phyloP scores from a whole-genome alignment of 2,329 filamentous ascomycete species.

The Clonostachys byssicola region DNA sequence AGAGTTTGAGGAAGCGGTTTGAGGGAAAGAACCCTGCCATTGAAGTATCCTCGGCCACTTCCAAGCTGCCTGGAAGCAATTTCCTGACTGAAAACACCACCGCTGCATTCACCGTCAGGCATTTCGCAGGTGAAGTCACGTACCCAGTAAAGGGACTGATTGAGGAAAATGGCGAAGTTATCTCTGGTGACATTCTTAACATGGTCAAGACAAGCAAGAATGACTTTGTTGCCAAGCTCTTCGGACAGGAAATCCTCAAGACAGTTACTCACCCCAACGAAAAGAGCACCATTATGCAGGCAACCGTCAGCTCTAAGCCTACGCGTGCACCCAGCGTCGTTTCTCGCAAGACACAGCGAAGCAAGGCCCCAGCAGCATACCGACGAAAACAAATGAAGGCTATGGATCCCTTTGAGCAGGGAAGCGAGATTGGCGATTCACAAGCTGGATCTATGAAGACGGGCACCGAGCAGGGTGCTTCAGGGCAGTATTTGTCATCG shows the following conservation, averaged over 20 bases:
- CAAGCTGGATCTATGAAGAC: constrained; percentile 35
- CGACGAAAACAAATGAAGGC: constrained; percentile 35
- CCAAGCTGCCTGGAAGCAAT: constrained; percentile 81
- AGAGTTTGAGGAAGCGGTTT: constrained; percentile 88
- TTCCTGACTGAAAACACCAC: constrained; percentile 79
- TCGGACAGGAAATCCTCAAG: constrained; percentile 92
- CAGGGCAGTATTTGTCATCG: constrained; percentile 85
- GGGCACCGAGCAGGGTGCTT: constrained; percentile 74
- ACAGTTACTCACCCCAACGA: constrained; percentile 93
- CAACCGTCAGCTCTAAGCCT: constrained; percentile 92
- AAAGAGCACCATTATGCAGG: constrained; percentile 87
- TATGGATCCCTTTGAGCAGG: constrained; percentile 40
- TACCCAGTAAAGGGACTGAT: constrained; percentile 84
- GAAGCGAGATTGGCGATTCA: constrained; percentile 42
- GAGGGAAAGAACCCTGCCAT: constrained; percentile 93
- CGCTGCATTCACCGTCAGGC: constrained; percentile 83
- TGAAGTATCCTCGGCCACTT: constrained; percentile 67
- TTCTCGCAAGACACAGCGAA: constrained; percentile 62
- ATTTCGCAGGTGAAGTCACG: constrained; percentile 95
- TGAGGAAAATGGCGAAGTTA: constrained; percentile 94
- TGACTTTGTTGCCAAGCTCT: constrained; percentile 82
- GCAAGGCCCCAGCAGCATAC: constrained; percentile 20
- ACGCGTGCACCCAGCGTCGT: constrained; percentile 91
- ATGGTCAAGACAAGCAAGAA: constrained; percentile 85
- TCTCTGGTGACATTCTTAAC: constrained; percentile 94